Base-by-base conservation (phyloP, 2,329 filamentous ascomycete species). In the Aspergillus terreus region DNA sequence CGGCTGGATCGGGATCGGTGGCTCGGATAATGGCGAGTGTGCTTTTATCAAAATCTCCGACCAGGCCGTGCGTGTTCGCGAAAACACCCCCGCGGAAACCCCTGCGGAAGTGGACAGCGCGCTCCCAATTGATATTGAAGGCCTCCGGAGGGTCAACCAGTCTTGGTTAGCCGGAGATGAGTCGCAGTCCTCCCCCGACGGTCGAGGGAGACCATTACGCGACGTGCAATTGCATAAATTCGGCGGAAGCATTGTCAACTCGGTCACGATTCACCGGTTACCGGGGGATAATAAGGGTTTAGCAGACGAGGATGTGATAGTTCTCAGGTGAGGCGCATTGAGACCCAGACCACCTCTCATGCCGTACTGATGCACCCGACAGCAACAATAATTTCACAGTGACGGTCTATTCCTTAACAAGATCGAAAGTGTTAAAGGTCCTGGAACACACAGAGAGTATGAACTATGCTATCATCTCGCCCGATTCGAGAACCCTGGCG, bases 321-420 rank as follows among this genome's bases (percentile, higher is more conserved):
- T 78, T 51, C 62, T 79, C 44, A 78, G 76, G 76, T 78, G 71
- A 7, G 41, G 6, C n/a, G 61, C 48, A 23, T 38, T n/a, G 10
- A 10, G 59, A 63, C 5, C 70, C 66, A 32, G 14, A 73, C 77
- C 43, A 82, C 85, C 63, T 61, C 63, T 14, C 69, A 74, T 12
- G 32, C 75, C 79, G 1, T 50, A 50, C 78, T 92, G n/a, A 88
- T 85, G 35, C 46, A 10, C 25, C 47, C 89, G 43, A 48, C 75
- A 96, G 63, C 84, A 96, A 96, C 73, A 99, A 99, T 67, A 94
- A 97, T 73, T 87, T 85, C 67, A 90, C 88, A 1, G 88, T 97
- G 51, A 86, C 87, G 25, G 75, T 96, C n/a, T 90, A 95, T 65
- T 87, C 86, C 45, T 76, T 97, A 17, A 77, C 82, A 25, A 82